Evolutionary conservation across 225 moss, liverwort and hornwort genomes (phyloP).

Genomic region (Marchantia paleacea): DNA sequence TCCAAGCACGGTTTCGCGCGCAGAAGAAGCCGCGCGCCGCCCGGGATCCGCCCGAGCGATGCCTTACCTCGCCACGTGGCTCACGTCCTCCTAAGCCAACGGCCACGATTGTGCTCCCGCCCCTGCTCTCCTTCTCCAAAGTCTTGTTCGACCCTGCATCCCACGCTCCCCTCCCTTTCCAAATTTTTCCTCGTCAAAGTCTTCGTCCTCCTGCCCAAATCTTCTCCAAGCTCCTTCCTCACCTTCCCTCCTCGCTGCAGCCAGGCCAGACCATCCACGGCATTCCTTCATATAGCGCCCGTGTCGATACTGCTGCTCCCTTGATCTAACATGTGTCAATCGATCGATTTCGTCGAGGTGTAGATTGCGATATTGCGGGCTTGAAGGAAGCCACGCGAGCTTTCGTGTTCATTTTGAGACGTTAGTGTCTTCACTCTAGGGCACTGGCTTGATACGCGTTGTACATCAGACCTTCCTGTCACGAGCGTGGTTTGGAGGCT

Average conservation of each 20-base stretch:
- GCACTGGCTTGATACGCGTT: neutral
- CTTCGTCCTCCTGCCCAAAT: conserved; percentile 2
- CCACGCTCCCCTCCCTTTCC: neutral
- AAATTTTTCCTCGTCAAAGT: conserved; percentile 19
- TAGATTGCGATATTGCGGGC: neutral
- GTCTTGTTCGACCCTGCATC: conserved; percentile 13
- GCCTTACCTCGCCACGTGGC: conserved; percentile 5
- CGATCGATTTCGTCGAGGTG: neutral
- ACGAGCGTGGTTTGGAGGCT: neutral
- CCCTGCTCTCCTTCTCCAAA: conserved; percentile 6
- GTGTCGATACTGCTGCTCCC: neutral
- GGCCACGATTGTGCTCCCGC: conserved; percentile 22
- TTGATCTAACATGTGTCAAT: neutral
- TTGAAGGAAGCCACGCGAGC: conserved; percentile 1
- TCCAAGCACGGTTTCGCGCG: conserved; percentile 15
- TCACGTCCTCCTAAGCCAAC: conserved; percentile 18
- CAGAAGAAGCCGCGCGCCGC: conserved; percentile 21
- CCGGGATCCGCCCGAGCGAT: conserved; percentile 1
- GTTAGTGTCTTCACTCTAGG: neutral
- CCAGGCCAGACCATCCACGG: neutral
- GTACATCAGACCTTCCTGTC: neutral
- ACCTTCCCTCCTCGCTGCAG: neutral
- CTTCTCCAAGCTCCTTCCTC: conserved; percentile 5
- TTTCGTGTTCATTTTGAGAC: neutral
- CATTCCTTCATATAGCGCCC: neutral